Conservation (phyloP, 2,329 filamentous ascomycete species). For the Canariomyces notabilis region DNA sequence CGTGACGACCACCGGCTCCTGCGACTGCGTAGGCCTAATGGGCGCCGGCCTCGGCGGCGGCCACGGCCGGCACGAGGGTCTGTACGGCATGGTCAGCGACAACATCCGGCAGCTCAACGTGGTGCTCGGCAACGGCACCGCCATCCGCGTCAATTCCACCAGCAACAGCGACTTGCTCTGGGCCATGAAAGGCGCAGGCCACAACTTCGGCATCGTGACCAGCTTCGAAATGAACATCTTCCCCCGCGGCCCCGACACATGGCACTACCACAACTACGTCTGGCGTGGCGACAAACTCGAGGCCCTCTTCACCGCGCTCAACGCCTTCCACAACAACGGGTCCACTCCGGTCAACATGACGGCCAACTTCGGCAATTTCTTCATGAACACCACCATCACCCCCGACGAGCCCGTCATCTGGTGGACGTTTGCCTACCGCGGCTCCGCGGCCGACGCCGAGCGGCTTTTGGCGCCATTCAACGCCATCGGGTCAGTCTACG, state of each 20-base stretch:
- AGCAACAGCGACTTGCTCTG: conserved; percentile 4
- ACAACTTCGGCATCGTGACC: conserved; percentile 10
- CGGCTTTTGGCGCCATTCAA: neutral
- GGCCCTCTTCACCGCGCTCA: neutral
- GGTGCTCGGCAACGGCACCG: conserved; percentile 1
- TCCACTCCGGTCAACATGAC: conserved; percentile 1
- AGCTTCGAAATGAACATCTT: conserved; percentile 4
- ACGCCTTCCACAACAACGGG: conserved; percentile 6
- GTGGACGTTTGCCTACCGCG: conserved; percentile 7
- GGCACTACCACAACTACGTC: conserved; percentile 10
- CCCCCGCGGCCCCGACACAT: conserved; percentile 4
- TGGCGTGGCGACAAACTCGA: conserved; percentile 5
- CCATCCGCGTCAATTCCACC: conserved; percentile 3
- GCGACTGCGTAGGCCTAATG: conserved; percentile 6
- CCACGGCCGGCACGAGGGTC: conserved; percentile 6
- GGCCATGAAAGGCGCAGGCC: conserved; percentile 7
- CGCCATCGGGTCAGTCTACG: neutral
- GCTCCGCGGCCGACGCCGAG: neutral
- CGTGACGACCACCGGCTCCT: neutral
- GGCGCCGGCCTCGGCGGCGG: conserved; percentile 4
- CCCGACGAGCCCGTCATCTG: neutral
- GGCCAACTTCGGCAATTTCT: conserved; percentile 1
- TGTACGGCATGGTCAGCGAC: conserved; percentile 7
- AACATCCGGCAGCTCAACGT: conserved; percentile 5
- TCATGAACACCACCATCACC: neutral